Evolutionary conservation across 768 basidiomycete genomes (phyloP), one percentile per base, ranked within the genome.

Genomic region (Lentinula sp.): DNA sequence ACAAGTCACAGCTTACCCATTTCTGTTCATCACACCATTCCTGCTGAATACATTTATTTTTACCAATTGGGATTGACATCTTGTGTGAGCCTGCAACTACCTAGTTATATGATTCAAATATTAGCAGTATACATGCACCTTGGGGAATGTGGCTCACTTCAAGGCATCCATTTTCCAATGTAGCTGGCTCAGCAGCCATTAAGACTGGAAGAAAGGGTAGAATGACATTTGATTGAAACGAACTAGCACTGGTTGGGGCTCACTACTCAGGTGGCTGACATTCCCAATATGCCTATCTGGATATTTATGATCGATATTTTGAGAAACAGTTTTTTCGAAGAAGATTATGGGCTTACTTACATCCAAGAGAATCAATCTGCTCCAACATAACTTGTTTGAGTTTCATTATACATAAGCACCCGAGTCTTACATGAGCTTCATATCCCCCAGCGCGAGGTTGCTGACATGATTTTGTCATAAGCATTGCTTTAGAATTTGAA

Each of bases 51-150:
- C 62, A 66, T 16, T 45, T 46, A 28, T 66, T 61, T 7, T 41
- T 15, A 1, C 65, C 65, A 2, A 66, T 49, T 41, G 65, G 65
- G 20, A 66, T 57, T 4, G 48, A n/a, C 2, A 61, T 28, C 39
- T 63, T 59, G 61, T 66, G 65, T 1, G 65, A 63, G 4, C 58
- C 63, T 32, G 60, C 57, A 7, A 63, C 65, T 20, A 66, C 63
- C 63, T 66, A 28, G 4, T n/a, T 10, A 45, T 32, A 35, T 16
- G 15, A 50, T 3, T 12, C 33, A 7, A 20, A 16, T n/a, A 49
- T 28, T 13, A n/a, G 23, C 23, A 23, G 23, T 3, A 23, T 23
- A 23, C 23, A 23, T 23, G 23, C 23, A 23, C 23, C 23, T 23
- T 23, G 23, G 3, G 23, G 23, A 23, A 23, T 23, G 23, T 23